Evolutionary conservation across 1,284 basidiomycete genomes (phyloP), one percentile per base, ranked within the genome.

Genomic region (Malassezia restricta): DNA sequence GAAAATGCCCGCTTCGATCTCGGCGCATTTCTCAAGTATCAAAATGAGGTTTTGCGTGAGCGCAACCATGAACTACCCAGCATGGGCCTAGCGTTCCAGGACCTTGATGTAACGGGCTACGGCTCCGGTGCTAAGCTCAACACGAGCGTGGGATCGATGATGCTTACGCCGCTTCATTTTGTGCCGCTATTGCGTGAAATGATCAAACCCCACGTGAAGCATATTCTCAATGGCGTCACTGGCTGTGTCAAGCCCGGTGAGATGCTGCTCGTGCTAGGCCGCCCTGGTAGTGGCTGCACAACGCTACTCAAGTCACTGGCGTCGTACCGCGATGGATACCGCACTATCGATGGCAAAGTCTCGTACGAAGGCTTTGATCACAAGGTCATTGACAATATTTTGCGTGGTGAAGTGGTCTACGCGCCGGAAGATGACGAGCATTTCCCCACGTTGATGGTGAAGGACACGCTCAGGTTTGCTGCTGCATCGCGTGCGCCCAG

Each of bases 1-100:
- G 55, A 61, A 45, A 46, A 55, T 8, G 71, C 68, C 40, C 63
- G 65, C n/a, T 75, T 75, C 33, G 71, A 74, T 43, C 65, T 74
- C 20, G 66, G 67, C 47, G 45, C 48, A 14, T 74, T 69, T 56
- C 56, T 75, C 8, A 56, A 57, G 24, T 58, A 66, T 28, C 41
- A 67, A 40, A 43, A 71, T 29, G 47, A 56, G 15, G 61, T 61
- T 31, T 57, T 55, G 3, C 56, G 65, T 27, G 58, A 63, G 27
- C 42, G 59, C 11, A 64, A 65, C 4, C 54, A 66, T 40, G 52
- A 64, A 39, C 43, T 29, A 0, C 43, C 70, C 5, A 49, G 63
- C 30, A 62, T 63, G 58, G 56, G 56, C 8, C 50, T 61, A 12
- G 58, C 57, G 9, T 63, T 59, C 54, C 46, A 56, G 31, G 41